Conservation (phyloP, 169 alveolate genomes). For the Eimeria necatrix region DNA sequence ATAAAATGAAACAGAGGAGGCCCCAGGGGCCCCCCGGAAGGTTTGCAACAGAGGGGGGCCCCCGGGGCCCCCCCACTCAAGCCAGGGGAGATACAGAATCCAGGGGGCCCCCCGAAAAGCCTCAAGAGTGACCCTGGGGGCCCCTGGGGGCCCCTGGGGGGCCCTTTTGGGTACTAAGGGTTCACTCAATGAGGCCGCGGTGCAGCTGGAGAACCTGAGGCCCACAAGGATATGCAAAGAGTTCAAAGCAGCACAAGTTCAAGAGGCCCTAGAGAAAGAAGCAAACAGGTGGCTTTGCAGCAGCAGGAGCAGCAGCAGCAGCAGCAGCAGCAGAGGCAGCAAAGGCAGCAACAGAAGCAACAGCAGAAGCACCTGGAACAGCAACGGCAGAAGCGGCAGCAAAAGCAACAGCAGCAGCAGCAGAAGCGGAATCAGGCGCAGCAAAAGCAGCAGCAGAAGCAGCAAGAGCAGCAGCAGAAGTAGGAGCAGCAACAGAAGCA, state of each 20-base stretch:
- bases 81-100: no score
- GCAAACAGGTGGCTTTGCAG: conserved; percentile 39
- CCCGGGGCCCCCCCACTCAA: no score
- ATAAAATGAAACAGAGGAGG: no score
- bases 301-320: conserved; percentile 43
- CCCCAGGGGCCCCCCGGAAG: not conserved
- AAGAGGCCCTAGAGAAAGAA: no score
- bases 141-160: not conserved
- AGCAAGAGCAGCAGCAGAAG: not conserved
- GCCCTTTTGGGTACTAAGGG: not conserved
- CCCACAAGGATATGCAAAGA: not conserved
- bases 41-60: not conserved
- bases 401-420: not conserved
- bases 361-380: not conserved
- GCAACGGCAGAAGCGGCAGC: conserved; percentile 7
- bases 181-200: conserved; percentile 24
- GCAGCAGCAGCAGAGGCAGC: not conserved
- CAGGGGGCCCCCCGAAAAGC: not conserved
- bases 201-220: conserved; percentile 52
- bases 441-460: not conserved
- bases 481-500: not conserved
- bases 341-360: not conserved
- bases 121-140: no score
- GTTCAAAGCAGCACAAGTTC: no score
- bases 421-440: not conserved